phyloP scores from a whole-genome alignment of 106 monocot species.

The Dendrobium chrysotoxum region DNA sequence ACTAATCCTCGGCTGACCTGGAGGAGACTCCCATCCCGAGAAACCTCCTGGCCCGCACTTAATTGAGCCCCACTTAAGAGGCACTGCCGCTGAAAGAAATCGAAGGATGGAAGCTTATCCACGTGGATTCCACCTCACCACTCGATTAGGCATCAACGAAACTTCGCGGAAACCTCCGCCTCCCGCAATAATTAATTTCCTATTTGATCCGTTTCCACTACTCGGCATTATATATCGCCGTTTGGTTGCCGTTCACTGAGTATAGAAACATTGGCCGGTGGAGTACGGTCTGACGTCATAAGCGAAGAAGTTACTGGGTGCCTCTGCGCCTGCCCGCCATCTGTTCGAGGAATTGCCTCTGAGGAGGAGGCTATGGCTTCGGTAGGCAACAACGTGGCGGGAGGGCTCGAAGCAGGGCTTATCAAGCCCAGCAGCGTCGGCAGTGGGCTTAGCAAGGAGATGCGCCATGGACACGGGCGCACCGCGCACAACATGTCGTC shows the following conservation, averaged over 20 bases:
- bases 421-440: constrained; percentile 2
- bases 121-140: neutral
- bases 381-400: neutral
- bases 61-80: no score
- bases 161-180: constrained; percentile 2
- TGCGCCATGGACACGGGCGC: constrained; percentile 27
- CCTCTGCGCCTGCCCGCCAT: neutral
- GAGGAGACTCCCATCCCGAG: no score
- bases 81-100: no score
- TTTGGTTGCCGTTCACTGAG: neutral
- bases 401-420: neutral
- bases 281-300: neutral
- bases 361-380: constrained; percentile 4
- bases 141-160: neutral
- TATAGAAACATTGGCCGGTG: neutral
- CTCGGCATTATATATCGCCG: neutral
- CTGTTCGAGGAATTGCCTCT: constrained; percentile 7
- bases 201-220: neutral
- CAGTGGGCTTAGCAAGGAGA: constrained; percentile 19
- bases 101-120: no score
- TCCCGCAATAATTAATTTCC: neutral
- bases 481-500: constrained; percentile 73
- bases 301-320: neutral
- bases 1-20: no score
- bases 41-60: no score